Percentiles rank a stretch among this genome's conserved stretches.
phyloP scores from a whole-genome alignment of 257 asterid genomes.

The Solanum rostratum region DNA sequence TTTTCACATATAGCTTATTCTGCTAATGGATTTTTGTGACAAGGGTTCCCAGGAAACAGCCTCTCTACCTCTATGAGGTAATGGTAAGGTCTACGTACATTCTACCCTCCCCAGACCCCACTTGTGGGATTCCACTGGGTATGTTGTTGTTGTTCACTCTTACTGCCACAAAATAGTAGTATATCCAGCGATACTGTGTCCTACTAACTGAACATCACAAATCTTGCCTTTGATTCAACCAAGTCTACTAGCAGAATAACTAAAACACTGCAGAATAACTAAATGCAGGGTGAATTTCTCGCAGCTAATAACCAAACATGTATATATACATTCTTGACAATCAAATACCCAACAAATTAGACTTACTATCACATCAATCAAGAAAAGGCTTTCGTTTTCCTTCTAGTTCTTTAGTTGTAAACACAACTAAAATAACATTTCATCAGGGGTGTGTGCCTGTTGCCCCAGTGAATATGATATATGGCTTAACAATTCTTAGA shows the following conservation, averaged over 20 bases:
- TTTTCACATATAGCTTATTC: too few relatives aligned
- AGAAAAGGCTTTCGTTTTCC: background rate
- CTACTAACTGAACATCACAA: background rate
- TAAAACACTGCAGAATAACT: background rate
- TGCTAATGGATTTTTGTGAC: too few relatives aligned
- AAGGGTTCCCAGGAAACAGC: too few relatives aligned
- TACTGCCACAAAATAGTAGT: background rate
- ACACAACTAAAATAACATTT: background rate
- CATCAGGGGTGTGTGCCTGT: background rate
- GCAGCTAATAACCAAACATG: background rate
- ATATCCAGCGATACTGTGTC: background rate
- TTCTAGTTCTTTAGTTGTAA: background rate
- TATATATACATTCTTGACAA: background rate
- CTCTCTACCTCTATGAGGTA: too few relatives aligned
- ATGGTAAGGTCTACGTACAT: too few relatives aligned
- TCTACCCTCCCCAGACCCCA: too few relatives aligned
- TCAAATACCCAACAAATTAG: background rate
- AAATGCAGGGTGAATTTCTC: background rate
- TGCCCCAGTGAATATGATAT: background rate
- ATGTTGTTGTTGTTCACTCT: too few relatives aligned
- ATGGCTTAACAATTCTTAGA: background rate
- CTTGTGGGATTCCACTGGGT: too few relatives aligned
- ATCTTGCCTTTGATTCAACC: background rate
- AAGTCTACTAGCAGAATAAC: background rate
- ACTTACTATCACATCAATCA: background rate